Evolutionary conservation across 1,284 basidiomycete species (phyloP).

Genomic region (Trichosporon coremiiforme): DNA sequence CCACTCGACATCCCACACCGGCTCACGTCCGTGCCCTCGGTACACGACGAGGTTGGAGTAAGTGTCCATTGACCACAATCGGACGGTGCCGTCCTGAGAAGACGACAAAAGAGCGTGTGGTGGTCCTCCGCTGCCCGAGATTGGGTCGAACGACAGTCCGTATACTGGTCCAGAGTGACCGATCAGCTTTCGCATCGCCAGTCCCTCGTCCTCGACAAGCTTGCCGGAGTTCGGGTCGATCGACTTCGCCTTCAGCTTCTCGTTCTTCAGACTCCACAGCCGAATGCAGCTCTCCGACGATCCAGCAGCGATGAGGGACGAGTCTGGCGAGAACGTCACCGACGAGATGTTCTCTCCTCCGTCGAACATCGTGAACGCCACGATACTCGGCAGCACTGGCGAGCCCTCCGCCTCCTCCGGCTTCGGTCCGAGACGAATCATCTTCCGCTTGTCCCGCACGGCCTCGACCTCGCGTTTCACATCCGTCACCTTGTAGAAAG

Average conservation of each 20-base stretch:
- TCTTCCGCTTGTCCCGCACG: slow-evolving; percentile 84
- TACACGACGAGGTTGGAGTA: slow-evolving; percentile 92
- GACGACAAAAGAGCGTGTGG: slow-evolving; percentile 87
- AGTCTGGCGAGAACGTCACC: slow-evolving; percentile 85
- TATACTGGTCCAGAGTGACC: slow-evolving; percentile 98
- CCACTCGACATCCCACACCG: slow-evolving; percentile 99
- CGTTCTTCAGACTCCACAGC: slow-evolving; percentile 92
- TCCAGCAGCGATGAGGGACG: slow-evolving; percentile 91
- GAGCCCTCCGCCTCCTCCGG: slow-evolving; percentile 28
- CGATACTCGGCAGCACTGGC: slow-evolving; percentile 73
- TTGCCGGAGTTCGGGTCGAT: slow-evolving; percentile 53
- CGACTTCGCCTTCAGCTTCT: slow-evolving; percentile 70
- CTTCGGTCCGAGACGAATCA: slow-evolving; percentile 77
- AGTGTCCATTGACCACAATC: slow-evolving; percentile 95
- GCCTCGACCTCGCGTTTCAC: slow-evolving; percentile 88
- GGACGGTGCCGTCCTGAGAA: slow-evolving; percentile 88
- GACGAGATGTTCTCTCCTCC: slow-evolving; percentile 88
- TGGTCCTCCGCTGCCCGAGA: slow-evolving; percentile 78
- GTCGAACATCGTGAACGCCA: slow-evolving; percentile 89
- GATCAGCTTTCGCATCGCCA: slow-evolving; percentile 85
- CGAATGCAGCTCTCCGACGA: slow-evolving; percentile 95
- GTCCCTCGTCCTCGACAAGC: slow-evolving; percentile 68
- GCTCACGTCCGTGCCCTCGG: slow-evolving; percentile 87
- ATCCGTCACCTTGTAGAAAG: slow-evolving; percentile 77
- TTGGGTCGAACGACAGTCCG: slow-evolving; percentile 87